Percentiles rank a stretch among this genome's conserved stretches.
phyloP scores from a whole-genome alignment of 208 protist species.

The Eutreptiella sp. region DNA sequence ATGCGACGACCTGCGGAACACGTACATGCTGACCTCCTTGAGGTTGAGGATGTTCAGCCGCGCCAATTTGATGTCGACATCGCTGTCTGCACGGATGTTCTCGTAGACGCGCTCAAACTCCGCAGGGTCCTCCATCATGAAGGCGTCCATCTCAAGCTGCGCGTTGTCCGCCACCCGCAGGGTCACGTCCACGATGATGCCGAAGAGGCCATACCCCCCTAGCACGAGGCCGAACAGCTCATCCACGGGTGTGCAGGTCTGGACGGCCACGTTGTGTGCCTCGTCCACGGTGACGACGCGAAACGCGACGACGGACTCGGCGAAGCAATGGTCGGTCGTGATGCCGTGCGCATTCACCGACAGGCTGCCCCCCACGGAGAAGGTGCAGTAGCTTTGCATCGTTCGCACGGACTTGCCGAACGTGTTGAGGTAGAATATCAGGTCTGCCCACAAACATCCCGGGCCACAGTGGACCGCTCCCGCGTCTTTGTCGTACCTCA shows the following conservation, averaged over 20 bases:
- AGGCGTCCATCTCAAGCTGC: slow-evolving; percentile 22
- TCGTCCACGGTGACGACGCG: slow-evolving; percentile 34
- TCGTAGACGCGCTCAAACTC: slow-evolving; percentile 32
- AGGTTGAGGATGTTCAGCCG: slow-evolving; percentile 35
- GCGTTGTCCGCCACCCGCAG: slow-evolving; percentile 33
- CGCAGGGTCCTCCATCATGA: background rate
- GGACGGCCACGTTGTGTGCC: no score
- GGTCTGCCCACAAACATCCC: slow-evolving; percentile 40
- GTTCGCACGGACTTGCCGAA: slow-evolving; percentile 38
- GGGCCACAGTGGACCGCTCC: slow-evolving; percentile 27
- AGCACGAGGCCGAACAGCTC: slow-evolving; percentile 35
- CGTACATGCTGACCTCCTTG: slow-evolving; percentile 29
- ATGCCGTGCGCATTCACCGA: slow-evolving; percentile 48
- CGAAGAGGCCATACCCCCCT: slow-evolving; percentile 50
- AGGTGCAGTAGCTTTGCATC: slow-evolving; percentile 46
- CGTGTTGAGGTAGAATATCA: slow-evolving; percentile 40
- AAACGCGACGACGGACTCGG: slow-evolving; percentile 33
- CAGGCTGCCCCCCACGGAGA: slow-evolving; percentile 44
- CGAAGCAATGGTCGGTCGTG: slow-evolving; percentile 38
- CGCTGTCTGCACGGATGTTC: slow-evolving; percentile 2
- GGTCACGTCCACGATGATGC: slow-evolving; percentile 35
- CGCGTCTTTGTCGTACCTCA: slow-evolving; percentile 22
- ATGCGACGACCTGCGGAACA: slow-evolving; percentile 29
- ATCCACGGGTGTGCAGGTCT: slow-evolving; percentile 17
- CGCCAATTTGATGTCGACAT: slow-evolving; percentile 41